Conservation (phyloP, 305 asterid genomes). For the Solanum hybrid region DNA sequence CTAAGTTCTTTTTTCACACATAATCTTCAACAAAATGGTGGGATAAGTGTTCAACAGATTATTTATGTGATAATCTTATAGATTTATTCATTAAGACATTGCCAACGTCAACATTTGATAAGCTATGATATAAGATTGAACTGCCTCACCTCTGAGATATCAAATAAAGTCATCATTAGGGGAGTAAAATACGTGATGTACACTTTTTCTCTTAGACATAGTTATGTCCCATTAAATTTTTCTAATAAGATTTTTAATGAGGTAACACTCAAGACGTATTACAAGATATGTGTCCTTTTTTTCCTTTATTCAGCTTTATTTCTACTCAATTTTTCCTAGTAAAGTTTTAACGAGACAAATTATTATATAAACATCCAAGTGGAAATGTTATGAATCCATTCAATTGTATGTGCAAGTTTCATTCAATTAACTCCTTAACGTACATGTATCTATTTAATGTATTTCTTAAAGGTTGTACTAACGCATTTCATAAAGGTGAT, state of each 20-base stretch:
- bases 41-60: neutral
- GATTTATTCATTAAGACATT: neutral
- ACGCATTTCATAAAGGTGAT: neutral
- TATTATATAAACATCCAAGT: neutral
- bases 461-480: neutral
- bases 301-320: no score
- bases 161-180: neutral
- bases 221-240: neutral
- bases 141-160: neutral
- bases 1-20: neutral
- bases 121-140: neutral
- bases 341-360: neutral
- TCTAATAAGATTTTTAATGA: neutral
- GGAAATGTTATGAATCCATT: neutral
- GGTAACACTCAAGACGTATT: neutral
- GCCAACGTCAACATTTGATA: neutral
- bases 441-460: neutral
- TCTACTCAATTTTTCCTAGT: neutral
- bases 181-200: neutral
- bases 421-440: neutral
- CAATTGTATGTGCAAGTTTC: neutral
- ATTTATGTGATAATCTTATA: neutral
- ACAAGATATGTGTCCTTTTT: neutral
- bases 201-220: neutral
- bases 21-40: neutral